Evolutionary conservation across 1,284 basidiomycete genomes (phyloP), one percentile per base, ranked within the genome.

Genomic region (Melanopsichium pennsylvanicum): DNA sequence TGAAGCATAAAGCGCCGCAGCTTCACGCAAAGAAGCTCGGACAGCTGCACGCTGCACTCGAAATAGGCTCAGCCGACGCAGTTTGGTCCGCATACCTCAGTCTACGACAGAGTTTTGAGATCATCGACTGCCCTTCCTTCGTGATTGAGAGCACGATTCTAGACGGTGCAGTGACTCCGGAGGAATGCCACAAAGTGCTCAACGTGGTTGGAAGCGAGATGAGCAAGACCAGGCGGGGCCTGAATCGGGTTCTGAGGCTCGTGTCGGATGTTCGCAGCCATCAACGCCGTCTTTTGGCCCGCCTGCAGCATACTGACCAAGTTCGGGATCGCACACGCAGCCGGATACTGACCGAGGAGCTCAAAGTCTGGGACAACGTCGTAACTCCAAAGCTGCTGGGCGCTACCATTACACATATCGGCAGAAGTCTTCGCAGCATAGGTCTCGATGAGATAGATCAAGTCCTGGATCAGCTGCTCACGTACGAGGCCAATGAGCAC

Each of bases 401-500:
- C 26, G 15, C 32, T 9, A 51, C 31, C 9, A 38, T 63, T 9
- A 18, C 27, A 1, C 54, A 48, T 34, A 57, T 63, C n/a, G 54
- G 60, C 34, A 43, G 40, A 12, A 57, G 60, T 19, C 47, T 57
- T 7, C 52, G 60, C 32, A 57, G 48, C 13, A 39, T 52, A 3
- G 60, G 60, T 22, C 27, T 63, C 12, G 60, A 63, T 15, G 54
- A 56, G 26, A 35, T 63, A 15, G 60, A 63, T 23, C 48, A 52
- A 39, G 23, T 63, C 12, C 27, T 63, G 16, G 60, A 57, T 15
- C 60, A 63, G 32, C 54, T 63, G 13, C 22, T 63, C 13, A 57
- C 36, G 3, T 57, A 57, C 33, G 60, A 63, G 26, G 54, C 60
- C 31, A 63, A 63, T 40, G 60, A 63, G n/a, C 60, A 57, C 5